Conservation (phyloP, 2,329 filamentous ascomycete species). For the Trichoderma simmonsii region DNA sequence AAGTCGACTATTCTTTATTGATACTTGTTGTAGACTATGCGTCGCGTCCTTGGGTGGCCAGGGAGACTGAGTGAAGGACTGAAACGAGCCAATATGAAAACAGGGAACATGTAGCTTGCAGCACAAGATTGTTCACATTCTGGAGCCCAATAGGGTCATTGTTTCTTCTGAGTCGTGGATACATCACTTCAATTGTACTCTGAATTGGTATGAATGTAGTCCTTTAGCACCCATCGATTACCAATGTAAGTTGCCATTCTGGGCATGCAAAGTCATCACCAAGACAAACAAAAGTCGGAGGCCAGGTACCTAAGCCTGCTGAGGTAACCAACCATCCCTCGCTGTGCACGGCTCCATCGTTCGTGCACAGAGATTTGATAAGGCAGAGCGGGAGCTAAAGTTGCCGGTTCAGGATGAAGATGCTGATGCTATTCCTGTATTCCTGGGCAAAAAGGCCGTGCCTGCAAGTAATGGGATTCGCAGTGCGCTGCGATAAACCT, state of each 20-base stretch:
- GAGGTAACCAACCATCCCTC: background rate
- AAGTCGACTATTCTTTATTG: background rate
- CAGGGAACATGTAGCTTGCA: background rate
- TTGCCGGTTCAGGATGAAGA: background rate
- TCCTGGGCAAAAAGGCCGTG: background rate
- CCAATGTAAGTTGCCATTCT: background rate
- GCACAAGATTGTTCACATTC: background rate
- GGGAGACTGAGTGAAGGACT: background rate
- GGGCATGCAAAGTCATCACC: background rate
- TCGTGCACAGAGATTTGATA: background rate
- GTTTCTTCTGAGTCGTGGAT: background rate
- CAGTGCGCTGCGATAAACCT: background rate
- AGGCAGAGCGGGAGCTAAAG: background rate
- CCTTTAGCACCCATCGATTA: background rate
- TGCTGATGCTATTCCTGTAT: background rate
- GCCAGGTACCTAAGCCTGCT: background rate
- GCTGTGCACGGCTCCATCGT: background rate
- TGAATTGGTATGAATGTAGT: background rate
- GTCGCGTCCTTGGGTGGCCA: no score
- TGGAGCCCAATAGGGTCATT: background rate
- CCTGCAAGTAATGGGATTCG: background rate
- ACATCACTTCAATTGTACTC: background rate
- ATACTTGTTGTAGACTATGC: background rate
- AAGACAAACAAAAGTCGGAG: no score
- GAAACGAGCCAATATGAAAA: background rate